Evolutionary conservation across 2,329 filamentous ascomycete genomes (phyloP), one percentile per base, ranked within the genome.

Genomic region (Neonectria ditissima): DNA sequence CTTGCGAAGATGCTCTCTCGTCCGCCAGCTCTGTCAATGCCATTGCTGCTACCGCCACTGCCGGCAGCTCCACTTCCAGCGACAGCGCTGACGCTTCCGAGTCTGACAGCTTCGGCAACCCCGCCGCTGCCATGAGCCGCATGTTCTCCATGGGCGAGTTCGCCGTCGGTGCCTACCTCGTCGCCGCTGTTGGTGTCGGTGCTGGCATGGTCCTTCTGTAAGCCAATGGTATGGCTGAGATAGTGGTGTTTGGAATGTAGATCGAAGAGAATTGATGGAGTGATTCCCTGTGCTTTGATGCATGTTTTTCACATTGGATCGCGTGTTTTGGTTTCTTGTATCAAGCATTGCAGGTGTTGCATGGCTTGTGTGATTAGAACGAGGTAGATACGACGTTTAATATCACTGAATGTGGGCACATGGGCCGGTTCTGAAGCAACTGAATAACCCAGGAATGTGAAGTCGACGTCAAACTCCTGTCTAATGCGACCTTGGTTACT

Each of bases 11-110:
- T 51, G 82, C 90, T 60, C 80, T 96, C 62, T 79, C 81, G 34
- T 84, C 88, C 67, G 92, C 91, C 62, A 91, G 89, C 72, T 81
- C 86, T 32, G 83, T 83, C 63, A 85, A 84, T 77, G 76, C 76
- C 62, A 69, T 79, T 47, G 81, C 81, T 61, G 79, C 82, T 43
- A 84, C 82, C 11, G 84, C 84, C 44, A 84, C 73, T 14, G 79
- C 77, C 28, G 71, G 58, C 22, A 64, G 74, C 16, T 70, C 77
- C 24, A 70, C 75, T 45, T 71, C 76, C 57, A 79, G 66, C 58
- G 63, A 65, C 16, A 68, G 69, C 51, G 61, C 67, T 30, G 56
- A 66, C 56, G 43, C 63, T 55, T 51, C 37, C 11, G 61, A 66
- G 14, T 67, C 69, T 44, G 71, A 72, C 70, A 81, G 76, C 70